These are phyloP conservation scores for Populus deltoides DNA, from an alignment of 345 rosid species.

Conservation along the genomic window DNA sequence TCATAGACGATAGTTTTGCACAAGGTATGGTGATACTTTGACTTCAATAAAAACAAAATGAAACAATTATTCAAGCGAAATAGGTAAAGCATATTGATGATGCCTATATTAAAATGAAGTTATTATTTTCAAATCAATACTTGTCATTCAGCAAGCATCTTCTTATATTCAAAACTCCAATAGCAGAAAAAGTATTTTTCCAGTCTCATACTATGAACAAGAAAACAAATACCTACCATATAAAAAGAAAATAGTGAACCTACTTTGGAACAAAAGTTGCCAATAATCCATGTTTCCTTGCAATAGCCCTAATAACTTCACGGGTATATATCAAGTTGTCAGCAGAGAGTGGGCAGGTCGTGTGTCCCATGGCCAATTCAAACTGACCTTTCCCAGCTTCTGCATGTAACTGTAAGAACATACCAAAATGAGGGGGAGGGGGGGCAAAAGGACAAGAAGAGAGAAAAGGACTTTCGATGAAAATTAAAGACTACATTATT, in stretches of 20 bases:
- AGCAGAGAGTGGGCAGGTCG: conserved; percentile 54
- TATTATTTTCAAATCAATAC: neutral
- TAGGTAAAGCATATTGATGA: neutral
- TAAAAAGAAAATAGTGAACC: conserved; percentile 24
- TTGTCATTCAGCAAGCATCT: neutral
- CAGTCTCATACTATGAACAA: neutral
- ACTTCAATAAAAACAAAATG: neutral
- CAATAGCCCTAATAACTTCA: conserved; percentile 74
- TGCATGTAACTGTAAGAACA: conserved; percentile 54
- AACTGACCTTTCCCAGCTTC: conserved; percentile 94
- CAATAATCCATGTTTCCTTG: conserved; percentile 75
- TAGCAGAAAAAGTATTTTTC: neutral
- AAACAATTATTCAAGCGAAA: neutral
- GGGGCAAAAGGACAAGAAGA: neutral
- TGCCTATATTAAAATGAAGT: neutral
- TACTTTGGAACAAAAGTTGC: conserved; percentile 95
- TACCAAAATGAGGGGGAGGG: neutral
- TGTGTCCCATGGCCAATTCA: conserved; percentile 73
- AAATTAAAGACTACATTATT: neutral
- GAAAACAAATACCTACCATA: conserved; percentile 2
- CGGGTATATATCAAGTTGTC: conserved; percentile 78
- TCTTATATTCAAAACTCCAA: neutral
- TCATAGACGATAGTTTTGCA: neutral
- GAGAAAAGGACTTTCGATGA: neutral
- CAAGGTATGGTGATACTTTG: neutral